Base-by-base conservation (phyloP, 345 rosid genomes). In the Clarkia xantiana region DNA sequence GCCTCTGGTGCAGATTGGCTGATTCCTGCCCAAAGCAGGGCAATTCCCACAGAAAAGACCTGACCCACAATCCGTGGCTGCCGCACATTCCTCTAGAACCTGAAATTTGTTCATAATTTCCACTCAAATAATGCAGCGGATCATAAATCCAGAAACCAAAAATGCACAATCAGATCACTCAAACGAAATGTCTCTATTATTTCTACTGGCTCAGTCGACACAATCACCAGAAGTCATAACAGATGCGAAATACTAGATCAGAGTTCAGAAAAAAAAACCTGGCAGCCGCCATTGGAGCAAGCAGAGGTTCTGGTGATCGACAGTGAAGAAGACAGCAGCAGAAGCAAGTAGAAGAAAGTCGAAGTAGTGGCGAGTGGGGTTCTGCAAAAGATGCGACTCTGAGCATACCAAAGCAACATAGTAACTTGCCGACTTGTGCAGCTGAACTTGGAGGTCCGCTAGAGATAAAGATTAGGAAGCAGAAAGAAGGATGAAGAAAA, bases 21-120 rank as follows among this genome's bases (percentile, higher is more conserved):
- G 82, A 50, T 64, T 75, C 60, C 74, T 76, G 41, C 83, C 85
- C 51, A 73, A 48, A 43, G 80, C 80, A 71, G 89, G 94, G 62
- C 94, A 86, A 52, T 76, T 73, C 16, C 98, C 98, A 66, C 96
- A 86, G 58, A 75, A 86, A 16, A 86, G 72, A 54, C 96, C 94
- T 4, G 69, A 50, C 39, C 77, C 79, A 67, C 98, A 91, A 47
- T 83, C 93, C 29, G 89, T 70, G 6, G 81, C 56, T 10, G 73
- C 57, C 2, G 74, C 71, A 57, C 96, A 91, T 40, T 79, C 67
- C 10, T 80, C 86, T 54, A 91, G 49, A 15, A 79, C 68, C 98
- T 86, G 79, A 22, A 49, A 63, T 52, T 14, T n/a, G 54, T 50
- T 51, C 39, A 29, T 45, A 47, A 51, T 67, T 65, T 65, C 51